Percentiles rank a stretch among this genome's conserved stretches.
These are phyloP conservation scores for Turnera subulata DNA, from an alignment of 345 rosid species.

Conservation along the genomic window DNA sequence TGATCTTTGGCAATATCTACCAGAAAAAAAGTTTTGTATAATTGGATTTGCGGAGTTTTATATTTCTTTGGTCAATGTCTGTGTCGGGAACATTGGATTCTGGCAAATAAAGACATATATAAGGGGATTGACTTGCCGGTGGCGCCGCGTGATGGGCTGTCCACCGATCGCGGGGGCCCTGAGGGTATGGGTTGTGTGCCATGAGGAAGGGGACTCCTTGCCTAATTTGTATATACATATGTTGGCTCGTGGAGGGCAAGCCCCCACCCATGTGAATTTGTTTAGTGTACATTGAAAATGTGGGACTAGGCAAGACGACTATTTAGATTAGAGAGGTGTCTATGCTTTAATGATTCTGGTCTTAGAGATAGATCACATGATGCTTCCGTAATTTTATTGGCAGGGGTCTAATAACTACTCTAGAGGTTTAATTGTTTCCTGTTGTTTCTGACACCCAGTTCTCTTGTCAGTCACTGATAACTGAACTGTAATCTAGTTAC, in stretches of 20 bases:
- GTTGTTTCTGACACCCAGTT: too few relatives aligned
- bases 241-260: background rate
- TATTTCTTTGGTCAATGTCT: background rate
- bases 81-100: slow-evolving; percentile 3
- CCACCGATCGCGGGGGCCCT: slow-evolving; percentile 17
- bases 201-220: background rate
- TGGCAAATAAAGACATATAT: background rate
- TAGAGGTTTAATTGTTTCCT: too few relatives aligned
- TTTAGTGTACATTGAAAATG: background rate
- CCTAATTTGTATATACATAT: background rate
- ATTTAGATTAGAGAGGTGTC: too few relatives aligned
- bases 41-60: too few relatives aligned
- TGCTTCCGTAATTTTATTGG: too few relatives aligned
- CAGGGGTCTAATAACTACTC: too few relatives aligned
- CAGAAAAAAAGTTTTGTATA: too few relatives aligned
- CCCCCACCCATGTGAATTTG: slow-evolving; percentile 25
- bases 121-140: slow-evolving; percentile 11
- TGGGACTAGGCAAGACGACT: background rate
- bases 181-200: background rate
- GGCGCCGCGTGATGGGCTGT: slow-evolving; percentile 20
- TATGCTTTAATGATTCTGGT: too few relatives aligned
- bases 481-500: too few relatives aligned
- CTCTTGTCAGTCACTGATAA: too few relatives aligned
- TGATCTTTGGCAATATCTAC: background rate
- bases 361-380: too few relatives aligned